Base-by-base conservation (phyloP, 192 early-diverging fungal genomes). In the Coemansia sp. region DNA sequence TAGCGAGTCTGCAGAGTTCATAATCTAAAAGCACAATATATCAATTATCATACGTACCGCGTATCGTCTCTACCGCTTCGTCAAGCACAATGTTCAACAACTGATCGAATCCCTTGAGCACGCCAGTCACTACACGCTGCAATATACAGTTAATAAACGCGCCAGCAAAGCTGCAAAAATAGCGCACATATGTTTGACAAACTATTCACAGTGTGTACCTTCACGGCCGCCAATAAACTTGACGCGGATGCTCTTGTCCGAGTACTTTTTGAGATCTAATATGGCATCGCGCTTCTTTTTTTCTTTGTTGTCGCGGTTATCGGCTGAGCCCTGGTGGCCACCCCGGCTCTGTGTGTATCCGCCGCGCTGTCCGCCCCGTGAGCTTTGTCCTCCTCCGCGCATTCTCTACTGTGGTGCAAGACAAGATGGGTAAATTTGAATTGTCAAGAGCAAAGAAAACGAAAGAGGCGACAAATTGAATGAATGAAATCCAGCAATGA, bases 1-100 rank as follows among this genome's bases (percentile, higher is more conserved):
- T 21, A 50, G 48, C 4, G 11, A 1, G 15, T 43, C 4, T 43
- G 41, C 41, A 43, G 14, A 3, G 15, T 15, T n/a, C 41, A 3
- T 11, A 10, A 4, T 15, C 41, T n/a, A 43, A 11, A 43, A 15
- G 41, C 41, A 43, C 15, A 43, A 4, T 43, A 43, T 11, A 15
- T 15, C 0, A 11, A 43, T 11, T 53, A 60, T 22, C 10, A 50
- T 32, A 21, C 63, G 76, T 85, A 90, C 90, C 88, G 81, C 85
- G 83, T 11, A 93, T 41, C 47, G 85, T 85, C 71, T 98, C 96
- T 37, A 88, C 88, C 0, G 93, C 92, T 27, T 97, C 88, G 72
- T 98, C 95, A 54, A 98, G 78, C 5, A 98, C 95, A 49, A 98
- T 86, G 75, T 98, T 98, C 57, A 93, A 73, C 48, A 98, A 84